Conservation (phyloP, 371 early-diverging fungal species). For the Zychaea mexicana region DNA sequence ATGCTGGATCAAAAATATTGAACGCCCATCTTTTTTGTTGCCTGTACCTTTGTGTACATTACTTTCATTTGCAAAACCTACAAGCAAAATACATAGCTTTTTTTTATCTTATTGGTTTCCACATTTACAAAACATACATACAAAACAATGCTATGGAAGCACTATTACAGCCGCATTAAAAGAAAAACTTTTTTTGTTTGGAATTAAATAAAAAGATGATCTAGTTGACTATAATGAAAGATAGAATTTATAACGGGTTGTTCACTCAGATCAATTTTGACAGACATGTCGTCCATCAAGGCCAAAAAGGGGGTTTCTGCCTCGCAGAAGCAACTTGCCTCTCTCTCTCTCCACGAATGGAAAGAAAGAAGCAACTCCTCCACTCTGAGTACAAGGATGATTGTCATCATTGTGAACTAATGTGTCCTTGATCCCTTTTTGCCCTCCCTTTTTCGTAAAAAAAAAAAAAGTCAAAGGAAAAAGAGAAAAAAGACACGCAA, state of each 20-base stretch:
- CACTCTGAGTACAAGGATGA: constrained; percentile 15
- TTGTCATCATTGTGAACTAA: constrained; percentile 11
- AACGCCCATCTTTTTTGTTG: too few relatives aligned
- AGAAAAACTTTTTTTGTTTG: too few relatives aligned
- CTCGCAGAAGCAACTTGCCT: constrained; percentile 9
- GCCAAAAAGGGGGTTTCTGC: constrained; percentile 7
- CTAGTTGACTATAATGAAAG: not conserved
- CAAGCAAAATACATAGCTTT: too few relatives aligned
- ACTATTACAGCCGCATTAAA: too few relatives aligned
- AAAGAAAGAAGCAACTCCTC: constrained; percentile 3
- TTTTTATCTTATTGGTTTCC: too few relatives aligned
- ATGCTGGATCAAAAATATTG: too few relatives aligned
- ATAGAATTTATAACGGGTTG: not conserved
- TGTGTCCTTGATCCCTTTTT: not conserved
- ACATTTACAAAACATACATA: too few relatives aligned
- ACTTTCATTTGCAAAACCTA: too few relatives aligned
- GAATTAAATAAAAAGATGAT: too few relatives aligned
- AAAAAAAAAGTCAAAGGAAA: not conserved
- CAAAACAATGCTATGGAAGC: too few relatives aligned
- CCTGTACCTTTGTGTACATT: too few relatives aligned
- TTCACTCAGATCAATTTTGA: constrained; percentile 7
- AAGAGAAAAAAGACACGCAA: not conserved
- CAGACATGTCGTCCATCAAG: not conserved
- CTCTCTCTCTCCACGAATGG: not conserved
- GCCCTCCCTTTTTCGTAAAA: not conserved